A percentile compares a stretch with the other conserved stretches of the same genome.
Conservation (phyloP, 495 filamentous ascomycete species). For the Hypoxylon rickii region DNA sequence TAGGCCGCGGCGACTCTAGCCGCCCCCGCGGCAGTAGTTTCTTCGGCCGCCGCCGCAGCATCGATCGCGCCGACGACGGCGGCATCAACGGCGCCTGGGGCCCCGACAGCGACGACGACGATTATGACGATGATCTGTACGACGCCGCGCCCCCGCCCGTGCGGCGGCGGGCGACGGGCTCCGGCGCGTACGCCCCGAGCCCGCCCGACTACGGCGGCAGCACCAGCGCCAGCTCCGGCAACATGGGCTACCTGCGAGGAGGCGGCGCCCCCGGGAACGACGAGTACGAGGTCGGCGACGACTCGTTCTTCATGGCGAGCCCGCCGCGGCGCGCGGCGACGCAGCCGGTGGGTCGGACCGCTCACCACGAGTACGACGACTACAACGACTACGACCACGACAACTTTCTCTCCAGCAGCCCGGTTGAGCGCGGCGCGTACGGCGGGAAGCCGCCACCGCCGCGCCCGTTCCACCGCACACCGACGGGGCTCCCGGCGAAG, state of each 20-base stretch:
- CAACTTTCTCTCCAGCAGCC: neutral
- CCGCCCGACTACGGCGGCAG: neutral
- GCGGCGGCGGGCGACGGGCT: neutral
- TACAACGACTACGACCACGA: conserved; percentile 6
- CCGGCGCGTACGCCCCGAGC: neutral
- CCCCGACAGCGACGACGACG: conserved; percentile 42
- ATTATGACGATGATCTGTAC: conserved; percentile 42
- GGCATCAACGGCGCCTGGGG: conserved; percentile 59
- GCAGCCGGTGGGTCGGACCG: conserved; percentile 10
- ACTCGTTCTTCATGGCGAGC: conserved; percentile 47
- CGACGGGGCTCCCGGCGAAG: conserved; percentile 70
- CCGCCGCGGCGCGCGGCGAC: conserved; percentile 36
- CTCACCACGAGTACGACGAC: conserved; percentile 1
- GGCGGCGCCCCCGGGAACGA: conserved; percentile 32
- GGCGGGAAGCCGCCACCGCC: conserved; percentile 25
- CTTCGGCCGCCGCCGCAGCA: conserved; percentile 58
- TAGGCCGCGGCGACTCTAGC: conserved; percentile 61
- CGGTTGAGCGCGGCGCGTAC: neutral
- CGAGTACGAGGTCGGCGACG: conserved; percentile 50
- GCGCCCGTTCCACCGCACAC: conserved; percentile 69
- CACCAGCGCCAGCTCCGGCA: neutral
- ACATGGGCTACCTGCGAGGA: conserved; percentile 43
- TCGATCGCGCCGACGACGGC: conserved; percentile 47
- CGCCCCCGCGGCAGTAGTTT: conserved; percentile 47
- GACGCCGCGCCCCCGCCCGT: conserved; percentile 33